These are phyloP conservation scores for Cercospora sp. DNA, from an alignment of 2,329 filamentous ascomycete species.

Conservation along the genomic window DNA sequence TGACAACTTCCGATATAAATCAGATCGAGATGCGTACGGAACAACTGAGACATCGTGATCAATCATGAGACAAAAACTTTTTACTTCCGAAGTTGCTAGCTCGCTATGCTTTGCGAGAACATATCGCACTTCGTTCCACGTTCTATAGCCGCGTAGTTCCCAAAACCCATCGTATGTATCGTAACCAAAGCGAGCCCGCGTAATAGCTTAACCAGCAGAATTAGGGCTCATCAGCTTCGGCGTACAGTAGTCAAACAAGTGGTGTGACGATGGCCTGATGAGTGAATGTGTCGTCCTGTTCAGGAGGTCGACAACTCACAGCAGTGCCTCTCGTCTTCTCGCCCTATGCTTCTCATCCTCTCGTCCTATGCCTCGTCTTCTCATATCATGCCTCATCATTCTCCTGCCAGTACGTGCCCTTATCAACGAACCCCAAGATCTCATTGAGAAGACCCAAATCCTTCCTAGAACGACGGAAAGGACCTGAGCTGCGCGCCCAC, in stretches of 20 bases:
- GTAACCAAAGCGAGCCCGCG: not conserved
- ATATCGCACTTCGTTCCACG: not conserved
- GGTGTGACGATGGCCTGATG: not conserved
- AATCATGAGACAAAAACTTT: not conserved
- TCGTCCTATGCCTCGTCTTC: not conserved
- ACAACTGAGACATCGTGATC: not conserved
- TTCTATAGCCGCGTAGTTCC: not conserved
- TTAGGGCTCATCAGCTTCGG: not conserved
- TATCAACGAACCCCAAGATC: conserved; percentile 24
- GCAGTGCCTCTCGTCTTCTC: not conserved
- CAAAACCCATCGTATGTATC: not conserved
- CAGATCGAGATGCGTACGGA: not conserved
- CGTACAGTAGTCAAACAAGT: not conserved
- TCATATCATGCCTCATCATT: not conserved
- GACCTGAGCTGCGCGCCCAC: conserved; percentile 12
- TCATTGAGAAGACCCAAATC: conserved; percentile 24
- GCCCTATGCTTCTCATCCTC: not conserved
- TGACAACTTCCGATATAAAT: not conserved
- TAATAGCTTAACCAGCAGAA: not conserved
- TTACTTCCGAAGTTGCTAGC: not conserved
- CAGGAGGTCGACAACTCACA: not conserved
- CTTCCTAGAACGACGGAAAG: conserved; percentile 14
- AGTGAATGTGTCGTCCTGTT: not conserved
- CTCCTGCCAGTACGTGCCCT: conserved; percentile 23
- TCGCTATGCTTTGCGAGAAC: not conserved